phyloP scores from a whole-genome alignment of 805 yeast genomes.

The Lachancea fermentati region DNA sequence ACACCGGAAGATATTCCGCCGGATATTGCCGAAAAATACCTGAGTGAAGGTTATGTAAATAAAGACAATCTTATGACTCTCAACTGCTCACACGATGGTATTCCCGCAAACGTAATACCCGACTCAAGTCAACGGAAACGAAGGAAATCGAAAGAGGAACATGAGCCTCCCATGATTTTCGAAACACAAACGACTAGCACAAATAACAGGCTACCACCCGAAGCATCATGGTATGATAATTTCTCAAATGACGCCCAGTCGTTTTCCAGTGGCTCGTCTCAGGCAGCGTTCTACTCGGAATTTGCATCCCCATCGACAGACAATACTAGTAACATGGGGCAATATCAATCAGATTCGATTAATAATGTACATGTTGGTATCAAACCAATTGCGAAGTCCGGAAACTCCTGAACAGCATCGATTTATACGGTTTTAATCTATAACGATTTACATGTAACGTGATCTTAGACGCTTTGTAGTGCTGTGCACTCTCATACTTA shows the following conservation, averaged over 20 bases:
- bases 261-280: not conserved
- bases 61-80: slow-evolving; percentile 2
- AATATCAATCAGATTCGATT: not conserved
- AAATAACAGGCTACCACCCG: not conserved
- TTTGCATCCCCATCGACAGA: not conserved
- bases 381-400: not conserved
- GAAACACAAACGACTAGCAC: not conserved
- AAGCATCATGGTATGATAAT: slow-evolving; percentile 1
- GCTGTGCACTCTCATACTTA: too few species aligned
- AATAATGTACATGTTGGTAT: slow-evolving; percentile 1
- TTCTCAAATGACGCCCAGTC: not conserved
- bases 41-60: slow-evolving; percentile 3
- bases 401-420: not conserved
- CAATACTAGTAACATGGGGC: not conserved
- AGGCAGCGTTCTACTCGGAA: not conserved
- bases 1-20: slow-evolving; percentile 1
- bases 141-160: not conserved
- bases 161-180: not conserved
- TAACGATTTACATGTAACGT: not conserved
- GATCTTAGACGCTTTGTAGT: not conserved
- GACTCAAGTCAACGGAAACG: not conserved
- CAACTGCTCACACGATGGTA: slow-evolving; percentile 6
- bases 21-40: not conserved
- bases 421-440: not conserved
- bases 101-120: slow-evolving; percentile 1